phyloP scores from a whole-genome alignment of 2,329 filamentous ascomycete genomes.

The Ophiostoma ulmi region DNA sequence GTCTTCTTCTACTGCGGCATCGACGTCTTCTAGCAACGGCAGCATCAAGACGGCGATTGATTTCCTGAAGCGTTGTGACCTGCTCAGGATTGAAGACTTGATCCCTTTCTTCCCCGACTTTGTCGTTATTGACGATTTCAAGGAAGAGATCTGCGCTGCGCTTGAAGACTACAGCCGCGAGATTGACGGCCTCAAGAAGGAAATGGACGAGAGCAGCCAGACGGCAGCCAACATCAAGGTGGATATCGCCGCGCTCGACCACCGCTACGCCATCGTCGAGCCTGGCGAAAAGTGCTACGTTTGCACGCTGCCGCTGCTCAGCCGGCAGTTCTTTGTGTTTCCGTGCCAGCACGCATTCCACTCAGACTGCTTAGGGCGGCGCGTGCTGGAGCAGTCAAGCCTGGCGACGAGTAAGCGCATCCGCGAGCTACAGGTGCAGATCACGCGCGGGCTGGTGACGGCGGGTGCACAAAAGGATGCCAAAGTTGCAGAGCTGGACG shows the following conservation, averaged over 20 bases:
- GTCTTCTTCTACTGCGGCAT: neutral
- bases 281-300: slow-evolving; percentile 91
- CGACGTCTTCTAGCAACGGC: slow-evolving; percentile 61
- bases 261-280: slow-evolving; percentile 91
- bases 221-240: slow-evolving; percentile 87
- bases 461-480: slow-evolving; percentile 69
- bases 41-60: slow-evolving; percentile 92
- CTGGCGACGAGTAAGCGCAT: slow-evolving; percentile 73
- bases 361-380: slow-evolving; percentile 83
- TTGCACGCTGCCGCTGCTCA: slow-evolving; percentile 78
- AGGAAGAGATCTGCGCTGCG: slow-evolving; percentile 92
- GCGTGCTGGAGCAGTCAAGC: slow-evolving; percentile 77
- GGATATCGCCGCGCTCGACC: slow-evolving; percentile 80
- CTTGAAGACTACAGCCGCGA: slow-evolving; percentile 89
- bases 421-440: slow-evolving; percentile 75
- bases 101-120: slow-evolving; percentile 99
- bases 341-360: slow-evolving; percentile 98
- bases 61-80: slow-evolving; percentile 84
- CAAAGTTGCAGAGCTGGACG: slow-evolving; percentile 83
- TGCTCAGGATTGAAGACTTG: slow-evolving; percentile 90
- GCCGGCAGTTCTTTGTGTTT: slow-evolving; percentile 94
- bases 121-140: slow-evolving; percentile 97
- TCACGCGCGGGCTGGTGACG: slow-evolving; percentile 67
- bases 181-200: slow-evolving; percentile 80
- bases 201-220: slow-evolving; percentile 91